Conservation (phyloP, 148 eudicot genomes). For the Rheum nobile region DNA sequence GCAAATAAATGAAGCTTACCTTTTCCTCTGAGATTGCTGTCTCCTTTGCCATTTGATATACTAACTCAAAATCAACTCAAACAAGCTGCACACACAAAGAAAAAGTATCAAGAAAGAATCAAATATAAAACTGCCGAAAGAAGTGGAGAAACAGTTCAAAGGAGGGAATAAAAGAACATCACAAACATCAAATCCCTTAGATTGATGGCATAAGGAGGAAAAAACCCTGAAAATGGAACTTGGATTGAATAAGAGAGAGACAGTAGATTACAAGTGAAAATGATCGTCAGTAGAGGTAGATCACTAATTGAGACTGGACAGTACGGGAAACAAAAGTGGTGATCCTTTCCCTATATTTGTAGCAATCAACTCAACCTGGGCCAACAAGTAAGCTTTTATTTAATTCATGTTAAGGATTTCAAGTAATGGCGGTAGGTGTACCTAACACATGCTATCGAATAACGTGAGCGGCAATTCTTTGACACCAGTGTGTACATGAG, state of each 20-base stretch:
- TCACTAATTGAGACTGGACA: neutral
- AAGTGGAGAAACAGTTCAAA: too few species aligned
- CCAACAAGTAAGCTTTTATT: neutral
- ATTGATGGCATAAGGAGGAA: neutral
- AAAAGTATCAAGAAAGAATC: neutral
- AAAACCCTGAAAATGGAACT: neutral
- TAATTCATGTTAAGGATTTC: neutral
- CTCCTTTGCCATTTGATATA: neutral
- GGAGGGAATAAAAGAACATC: too few species aligned
- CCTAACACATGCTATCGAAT: neutral
- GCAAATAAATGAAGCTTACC: neutral
- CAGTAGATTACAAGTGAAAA: neutral
- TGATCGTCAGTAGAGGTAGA: neutral
- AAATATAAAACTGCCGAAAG: too few species aligned
- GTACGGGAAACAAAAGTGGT: neutral
- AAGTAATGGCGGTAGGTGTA: conserved; percentile 3
- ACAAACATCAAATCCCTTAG: neutral
- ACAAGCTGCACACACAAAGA: conserved; percentile 5
- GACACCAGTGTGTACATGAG: neutral
- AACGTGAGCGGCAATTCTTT: neutral
- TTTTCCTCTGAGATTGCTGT: conserved; percentile 6
- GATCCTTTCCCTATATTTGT: neutral
- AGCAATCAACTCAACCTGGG: neutral
- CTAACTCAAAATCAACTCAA: neutral
- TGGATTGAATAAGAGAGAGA: neutral